phyloP scores from a whole-genome alignment of 257 asterid species.

The Gentiana macrophylla region DNA sequence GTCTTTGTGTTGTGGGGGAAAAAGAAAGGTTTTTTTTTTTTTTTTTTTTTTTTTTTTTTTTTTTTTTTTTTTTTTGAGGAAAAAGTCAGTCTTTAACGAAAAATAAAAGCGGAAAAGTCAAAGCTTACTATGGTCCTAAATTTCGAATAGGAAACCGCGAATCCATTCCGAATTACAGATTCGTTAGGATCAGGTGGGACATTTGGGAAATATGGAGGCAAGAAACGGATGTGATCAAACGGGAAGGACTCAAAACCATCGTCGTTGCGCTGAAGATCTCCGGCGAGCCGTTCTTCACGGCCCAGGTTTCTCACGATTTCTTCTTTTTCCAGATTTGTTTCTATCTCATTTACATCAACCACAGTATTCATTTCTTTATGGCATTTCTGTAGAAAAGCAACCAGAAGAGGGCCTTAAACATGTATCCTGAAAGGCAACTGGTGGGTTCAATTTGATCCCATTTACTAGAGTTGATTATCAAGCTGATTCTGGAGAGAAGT shows the following conservation, averaged over 20 bases:
- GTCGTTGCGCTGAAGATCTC: conserved; percentile 65
- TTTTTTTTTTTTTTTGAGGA: no score
- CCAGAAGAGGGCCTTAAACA: conserved; percentile 32
- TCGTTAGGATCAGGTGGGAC: no score
- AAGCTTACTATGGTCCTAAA: no score
- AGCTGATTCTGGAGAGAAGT: conserved; percentile 19
- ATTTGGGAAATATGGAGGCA: conserved; percentile 8
- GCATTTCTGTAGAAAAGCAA: conserved; percentile 27
- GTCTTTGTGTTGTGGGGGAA: no score
- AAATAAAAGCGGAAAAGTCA: no score
- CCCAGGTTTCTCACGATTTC: conserved; percentile 22
- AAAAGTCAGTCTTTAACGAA: no score
- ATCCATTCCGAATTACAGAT: no score
- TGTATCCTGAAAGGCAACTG: conserved; percentile 51
- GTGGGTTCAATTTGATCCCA: conserved; percentile 71
- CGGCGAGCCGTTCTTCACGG: conserved; percentile 61
- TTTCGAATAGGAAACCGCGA: no score
- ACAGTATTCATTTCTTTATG: conserved; percentile 7
- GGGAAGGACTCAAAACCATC: conserved; percentile 25
- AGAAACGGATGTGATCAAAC: conserved; percentile 18
- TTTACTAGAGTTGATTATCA: conserved; percentile 23
- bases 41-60: no score
- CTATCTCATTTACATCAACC: no score
- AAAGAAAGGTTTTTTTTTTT: no score
- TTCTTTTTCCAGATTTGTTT: conserved; percentile 10